Evolutionary conservation across 352 stramenopile species (phyloP).

Genomic region (Phytophthora capsici): DNA sequence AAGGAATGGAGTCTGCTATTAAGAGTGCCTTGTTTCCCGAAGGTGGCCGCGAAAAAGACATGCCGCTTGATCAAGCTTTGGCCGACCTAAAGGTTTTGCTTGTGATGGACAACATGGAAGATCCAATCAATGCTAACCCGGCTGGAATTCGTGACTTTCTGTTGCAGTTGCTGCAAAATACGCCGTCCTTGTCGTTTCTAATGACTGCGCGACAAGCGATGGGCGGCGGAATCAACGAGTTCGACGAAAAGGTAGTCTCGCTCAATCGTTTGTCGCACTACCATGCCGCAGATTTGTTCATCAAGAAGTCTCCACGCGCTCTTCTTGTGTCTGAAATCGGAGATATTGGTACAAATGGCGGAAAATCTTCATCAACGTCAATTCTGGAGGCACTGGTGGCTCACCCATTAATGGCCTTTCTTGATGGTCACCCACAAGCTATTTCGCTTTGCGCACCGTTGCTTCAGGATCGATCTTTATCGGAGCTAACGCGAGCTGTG

Average conservation of each 20-base stretch:
- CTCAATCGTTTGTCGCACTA: constrained; percentile 76
- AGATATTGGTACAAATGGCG: constrained; percentile 45
- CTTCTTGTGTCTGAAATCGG: constrained; percentile 74
- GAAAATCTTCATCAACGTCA: constrained; percentile 36
- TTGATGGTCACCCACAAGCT: constrained; percentile 82
- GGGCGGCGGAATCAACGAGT: constrained; percentile 68
- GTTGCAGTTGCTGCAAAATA: constrained; percentile 70
- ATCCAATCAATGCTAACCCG: constrained; percentile 74
- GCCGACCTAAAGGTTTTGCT: constrained; percentile 66
- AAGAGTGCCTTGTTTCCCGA: constrained; percentile 73
- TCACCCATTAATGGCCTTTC: constrained; percentile 81
- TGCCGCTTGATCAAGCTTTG: constrained; percentile 63
- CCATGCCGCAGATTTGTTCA: constrained; percentile 76
- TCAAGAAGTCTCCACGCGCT: constrained; percentile 76
- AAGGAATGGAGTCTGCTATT: constrained; percentile 78
- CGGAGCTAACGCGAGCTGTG: constrained; percentile 76
- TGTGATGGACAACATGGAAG: constrained; percentile 87
- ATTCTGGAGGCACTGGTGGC: constrained; percentile 67
- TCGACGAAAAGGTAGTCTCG: constrained; percentile 85
- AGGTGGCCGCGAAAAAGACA: constrained; percentile 66
- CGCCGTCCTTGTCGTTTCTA: constrained; percentile 62
- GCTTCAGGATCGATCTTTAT: constrained; percentile 75
- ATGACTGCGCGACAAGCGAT: constrained; percentile 81
- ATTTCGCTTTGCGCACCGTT: constrained; percentile 81
- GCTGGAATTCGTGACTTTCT: constrained; percentile 65